Base-by-base conservation (phyloP, 331 rosid species). In the Quercus lobata region DNA sequence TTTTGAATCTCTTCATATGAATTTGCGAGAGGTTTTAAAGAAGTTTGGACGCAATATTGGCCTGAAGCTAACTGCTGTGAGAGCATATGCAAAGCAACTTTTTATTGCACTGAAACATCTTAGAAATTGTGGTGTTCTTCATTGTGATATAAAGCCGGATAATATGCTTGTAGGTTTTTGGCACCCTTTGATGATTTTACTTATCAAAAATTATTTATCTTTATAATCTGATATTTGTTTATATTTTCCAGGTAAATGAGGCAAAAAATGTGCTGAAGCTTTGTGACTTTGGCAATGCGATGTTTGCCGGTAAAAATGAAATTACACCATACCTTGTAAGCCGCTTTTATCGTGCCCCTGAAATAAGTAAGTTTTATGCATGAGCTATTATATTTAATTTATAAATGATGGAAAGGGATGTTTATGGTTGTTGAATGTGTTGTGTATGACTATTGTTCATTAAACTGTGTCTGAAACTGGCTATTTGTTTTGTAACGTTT, bases 31-130 rank as follows among this genome's bases (percentile, higher is more conserved):
- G 88, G 97, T 96, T 82, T 92, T 96, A 86, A 96, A 96, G 94
- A 96, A 96, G 87, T 96, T 96, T 87, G 98, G 99, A 82, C 99
- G 98, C 93, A 96, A 96, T 88, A 93, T 96, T 87, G 99, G 99
- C 84, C 99, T 96, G 85, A 96, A 89, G 86, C 90, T 96, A 82
- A 93, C 93, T 53, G 98, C 95, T 65, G 97, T 96, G 82, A 92
- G 97, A 87, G 90, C 93, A 71, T 96, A 96, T 72, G 97, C 98
- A 7, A 93, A 93, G 84, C 98, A 96, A 83, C 97, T 96, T 74
- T 96, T 96, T 85, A 90, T 96, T 82, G 93, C 99, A 2, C 84
- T 96, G 88, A 96, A 96, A 92, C 98, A 96, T 89, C 92, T 96
- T 29, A 91, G 95, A 78, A 93, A 93, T 78, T 96, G 99, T 82